A percentile compares a stretch with the other conserved stretches of the same genome.
These are phyloP conservation scores for Ganoderma leucocontextum DNA, from an alignment of 1,284 basidiomycete genomes.

Conservation along the genomic window DNA sequence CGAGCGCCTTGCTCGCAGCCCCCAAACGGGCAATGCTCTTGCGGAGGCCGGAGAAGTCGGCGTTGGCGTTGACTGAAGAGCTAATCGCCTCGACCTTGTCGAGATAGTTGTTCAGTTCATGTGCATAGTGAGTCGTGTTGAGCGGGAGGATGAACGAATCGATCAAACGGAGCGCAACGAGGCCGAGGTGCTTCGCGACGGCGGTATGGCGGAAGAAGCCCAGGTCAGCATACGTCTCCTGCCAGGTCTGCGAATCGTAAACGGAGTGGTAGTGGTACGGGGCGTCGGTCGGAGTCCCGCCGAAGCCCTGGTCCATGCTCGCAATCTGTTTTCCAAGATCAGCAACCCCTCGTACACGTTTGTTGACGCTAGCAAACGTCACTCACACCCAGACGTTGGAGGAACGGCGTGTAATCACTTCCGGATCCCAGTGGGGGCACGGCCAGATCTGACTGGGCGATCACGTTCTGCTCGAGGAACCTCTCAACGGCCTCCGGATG, in stretches of 20 bases:
- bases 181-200: slow-evolving; percentile 72
- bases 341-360: background rate
- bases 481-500: slow-evolving; percentile 43
- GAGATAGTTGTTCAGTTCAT: slow-evolving; percentile 58
- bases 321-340: slow-evolving; percentile 50
- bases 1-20: slow-evolving; percentile 60
- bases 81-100: slow-evolving; percentile 47
- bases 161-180: slow-evolving; percentile 66
- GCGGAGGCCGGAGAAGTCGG: slow-evolving; percentile 46
- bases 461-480: slow-evolving; percentile 38
- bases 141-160: slow-evolving; percentile 69
- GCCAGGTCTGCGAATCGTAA: slow-evolving; percentile 79
- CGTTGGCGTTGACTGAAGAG: slow-evolving; percentile 20
- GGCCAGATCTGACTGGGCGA: slow-evolving; percentile 40
- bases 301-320: slow-evolving; percentile 62
- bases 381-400: slow-evolving; percentile 64
- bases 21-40: slow-evolving; percentile 60
- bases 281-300: slow-evolving; percentile 57
- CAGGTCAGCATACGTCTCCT: slow-evolving; percentile 76
- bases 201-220: slow-evolving; percentile 76
- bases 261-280: slow-evolving; percentile 82
- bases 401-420: slow-evolving; percentile 86
- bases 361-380: too few relatives aligned
- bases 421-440: slow-evolving; percentile 61
- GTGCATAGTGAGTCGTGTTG: slow-evolving; percentile 78